Evolutionary conservation across 1,284 basidiomycete species (phyloP).

Genomic region (Trametes pubescens): DNA sequence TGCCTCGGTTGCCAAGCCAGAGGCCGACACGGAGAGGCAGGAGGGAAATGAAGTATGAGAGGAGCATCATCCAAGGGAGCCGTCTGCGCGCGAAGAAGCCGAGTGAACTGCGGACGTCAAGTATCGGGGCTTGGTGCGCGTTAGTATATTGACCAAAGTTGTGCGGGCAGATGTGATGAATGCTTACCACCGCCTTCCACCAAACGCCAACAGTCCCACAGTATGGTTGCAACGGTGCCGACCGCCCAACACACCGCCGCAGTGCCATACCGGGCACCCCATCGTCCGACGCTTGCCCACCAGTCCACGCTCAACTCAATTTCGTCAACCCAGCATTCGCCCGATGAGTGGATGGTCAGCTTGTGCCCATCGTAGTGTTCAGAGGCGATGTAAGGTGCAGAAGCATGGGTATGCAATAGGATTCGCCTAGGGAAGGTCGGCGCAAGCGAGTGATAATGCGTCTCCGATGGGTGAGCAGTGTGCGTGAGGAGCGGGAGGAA

Average conservation of each 20-base stretch:
- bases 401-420: conserved; percentile 76
- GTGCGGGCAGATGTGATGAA: background rate
- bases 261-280: conserved; percentile 76
- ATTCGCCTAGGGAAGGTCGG: conserved; percentile 47
- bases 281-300: conserved; percentile 72
- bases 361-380: conserved; percentile 51
- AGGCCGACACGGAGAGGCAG: conserved; percentile 63
- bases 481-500: conserved; percentile 68
- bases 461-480: conserved; percentile 65
- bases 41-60: conserved; percentile 56
- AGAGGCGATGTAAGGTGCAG: conserved; percentile 67
- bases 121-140: conserved; percentile 48
- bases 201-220: conserved; percentile 60
- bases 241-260: conserved; percentile 75
- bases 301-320: conserved; percentile 69
- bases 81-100: conserved; percentile 48
- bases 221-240: conserved; percentile 64
- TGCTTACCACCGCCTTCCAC: conserved; percentile 46
- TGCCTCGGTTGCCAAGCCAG: conserved; percentile 67
- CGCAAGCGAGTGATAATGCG: conserved; percentile 70
- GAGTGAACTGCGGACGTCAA: conserved; percentile 58
- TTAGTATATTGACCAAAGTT: conserved; percentile 16
- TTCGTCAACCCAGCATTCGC: conserved; percentile 54
- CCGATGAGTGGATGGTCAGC: conserved; percentile 66
- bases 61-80: conserved; percentile 52